Evolutionary conservation across 345 rosid genomes (phyloP).

Genomic region (Lepidium aucheri): DNA sequence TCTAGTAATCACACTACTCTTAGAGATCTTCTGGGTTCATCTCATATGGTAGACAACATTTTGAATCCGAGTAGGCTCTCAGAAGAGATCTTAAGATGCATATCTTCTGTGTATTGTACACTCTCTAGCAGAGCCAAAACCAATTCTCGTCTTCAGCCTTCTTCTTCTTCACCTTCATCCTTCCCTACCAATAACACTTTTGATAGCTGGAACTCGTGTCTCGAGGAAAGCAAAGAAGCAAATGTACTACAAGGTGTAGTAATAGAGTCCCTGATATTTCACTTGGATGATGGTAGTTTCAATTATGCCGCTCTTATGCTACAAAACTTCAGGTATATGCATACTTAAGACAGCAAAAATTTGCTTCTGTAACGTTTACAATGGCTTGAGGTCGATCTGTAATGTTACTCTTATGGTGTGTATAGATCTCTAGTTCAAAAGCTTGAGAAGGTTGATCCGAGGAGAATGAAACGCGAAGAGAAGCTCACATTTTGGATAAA

Average conservation of each 20-base stretch:
- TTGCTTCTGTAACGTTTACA: not conserved
- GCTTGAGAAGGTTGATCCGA: slow-evolving; percentile 71
- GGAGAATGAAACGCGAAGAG: slow-evolving; percentile 79
- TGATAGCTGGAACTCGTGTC: slow-evolving; percentile 44
- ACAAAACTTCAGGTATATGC: slow-evolving; percentile 60
- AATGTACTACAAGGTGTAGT: slow-evolving; percentile 32
- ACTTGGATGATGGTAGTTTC: slow-evolving; percentile 52
- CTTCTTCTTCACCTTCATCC: slow-evolving; percentile 51
- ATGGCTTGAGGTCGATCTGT: not conserved
- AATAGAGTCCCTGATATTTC: slow-evolving; percentile 47
- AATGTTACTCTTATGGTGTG: not conserved
- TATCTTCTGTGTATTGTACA: slow-evolving; percentile 66
- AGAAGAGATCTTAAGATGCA: slow-evolving; percentile 68
- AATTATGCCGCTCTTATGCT: slow-evolving; percentile 51
- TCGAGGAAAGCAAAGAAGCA: slow-evolving; percentile 29
- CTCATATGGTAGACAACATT: slow-evolving; percentile 22
- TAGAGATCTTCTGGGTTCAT: slow-evolving; percentile 59
- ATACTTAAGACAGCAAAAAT: not conserved
- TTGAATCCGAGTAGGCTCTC: slow-evolving; percentile 57
- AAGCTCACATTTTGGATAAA: slow-evolving; percentile 90
- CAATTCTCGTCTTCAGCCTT: slow-evolving; percentile 16
- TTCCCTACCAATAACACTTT: slow-evolving; percentile 56
- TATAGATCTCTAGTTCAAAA: slow-evolving; percentile 58
- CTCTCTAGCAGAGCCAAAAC: slow-evolving; percentile 32
- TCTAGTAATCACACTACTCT: slow-evolving; percentile 61